Evolutionary conservation across 1,284 basidiomycete species (phyloP).

Genomic region (Pyrrhoderma noxium): DNA sequence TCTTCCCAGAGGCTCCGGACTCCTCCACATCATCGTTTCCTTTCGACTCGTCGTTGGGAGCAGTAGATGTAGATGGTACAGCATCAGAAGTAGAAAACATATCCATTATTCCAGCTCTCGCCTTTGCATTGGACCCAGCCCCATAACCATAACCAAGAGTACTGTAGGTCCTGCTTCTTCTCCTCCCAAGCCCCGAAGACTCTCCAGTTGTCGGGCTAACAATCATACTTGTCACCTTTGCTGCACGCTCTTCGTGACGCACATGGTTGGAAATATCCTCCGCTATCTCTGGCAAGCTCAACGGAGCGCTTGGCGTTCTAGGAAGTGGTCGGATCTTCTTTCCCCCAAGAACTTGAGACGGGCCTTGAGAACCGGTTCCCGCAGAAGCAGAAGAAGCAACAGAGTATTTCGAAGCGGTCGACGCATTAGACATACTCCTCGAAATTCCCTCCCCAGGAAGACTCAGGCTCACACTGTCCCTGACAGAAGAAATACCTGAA

Average conservation of each 20-base stretch:
- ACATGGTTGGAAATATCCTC: conserved; percentile 1
- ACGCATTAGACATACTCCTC: neutral
- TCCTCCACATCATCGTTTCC: neutral
- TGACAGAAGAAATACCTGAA: neutral
- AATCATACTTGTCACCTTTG: conserved; percentile 1
- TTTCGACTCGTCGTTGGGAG: neutral
- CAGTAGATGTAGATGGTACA: no score
- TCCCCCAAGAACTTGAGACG: no score
- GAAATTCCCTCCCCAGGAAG: neutral
- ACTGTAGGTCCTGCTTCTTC: neutral
- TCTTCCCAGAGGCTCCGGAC: neutral
- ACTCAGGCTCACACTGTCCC: neutral
- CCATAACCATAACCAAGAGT: conserved; percentile 11
- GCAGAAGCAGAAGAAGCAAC: neutral
- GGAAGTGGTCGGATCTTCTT: conserved; percentile 4
- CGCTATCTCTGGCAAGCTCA: conserved; percentile 6
- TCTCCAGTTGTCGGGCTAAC: neutral
- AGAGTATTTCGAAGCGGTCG: conserved; percentile 1
- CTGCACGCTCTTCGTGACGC: conserved; percentile 1
- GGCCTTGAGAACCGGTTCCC: neutral
- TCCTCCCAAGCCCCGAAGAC: neutral
- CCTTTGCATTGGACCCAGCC: neutral
- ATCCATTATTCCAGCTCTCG: neutral
- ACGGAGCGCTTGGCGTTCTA: conserved; percentile 1
- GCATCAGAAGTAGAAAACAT: neutral